These are phyloP conservation scores for Ambrosiella xylebori DNA, from an alignment of 2,329 filamentous ascomycete species.

Conservation along the genomic window DNA sequence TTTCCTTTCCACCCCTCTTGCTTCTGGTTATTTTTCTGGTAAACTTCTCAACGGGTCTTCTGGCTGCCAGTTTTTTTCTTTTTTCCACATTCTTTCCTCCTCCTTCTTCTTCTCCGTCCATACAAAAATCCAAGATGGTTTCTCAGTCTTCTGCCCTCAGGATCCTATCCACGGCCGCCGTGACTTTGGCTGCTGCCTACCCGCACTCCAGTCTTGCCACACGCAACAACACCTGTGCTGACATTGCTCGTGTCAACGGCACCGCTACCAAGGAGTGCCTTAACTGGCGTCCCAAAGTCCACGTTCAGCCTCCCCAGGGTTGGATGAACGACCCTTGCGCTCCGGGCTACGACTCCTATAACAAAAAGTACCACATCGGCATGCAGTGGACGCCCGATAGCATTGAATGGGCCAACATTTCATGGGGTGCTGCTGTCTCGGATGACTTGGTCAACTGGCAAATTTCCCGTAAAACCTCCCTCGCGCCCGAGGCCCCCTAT, in stretches of 20 bases:
- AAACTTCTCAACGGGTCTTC: neutral
- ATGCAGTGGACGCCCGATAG: constrained; percentile 20
- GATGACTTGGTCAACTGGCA: constrained; percentile 23
- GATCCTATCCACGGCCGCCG: constrained; percentile 4
- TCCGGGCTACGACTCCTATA: constrained; percentile 28
- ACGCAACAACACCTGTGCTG: constrained; percentile 2
- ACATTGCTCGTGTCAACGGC: constrained; percentile 8
- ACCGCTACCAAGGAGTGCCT: constrained; percentile 10
- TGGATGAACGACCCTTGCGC: constrained; percentile 28
- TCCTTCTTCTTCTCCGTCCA: neutral
- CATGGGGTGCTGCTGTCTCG: constrained; percentile 22
- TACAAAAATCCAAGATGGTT: constrained; percentile 4
- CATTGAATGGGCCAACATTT: constrained; percentile 17
- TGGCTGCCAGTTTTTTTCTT: neutral
- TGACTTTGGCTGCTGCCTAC: constrained; percentile 1
- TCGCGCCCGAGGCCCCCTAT: constrained; percentile 19
- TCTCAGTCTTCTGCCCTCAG: constrained; percentile 4
- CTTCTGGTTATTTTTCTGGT: neutral
- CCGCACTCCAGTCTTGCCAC: neutral
- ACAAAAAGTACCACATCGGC: constrained; percentile 27
- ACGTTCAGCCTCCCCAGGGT: constrained; percentile 24
- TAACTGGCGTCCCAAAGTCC: constrained; percentile 20
- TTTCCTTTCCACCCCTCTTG: constrained; percentile 1
- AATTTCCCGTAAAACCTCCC: constrained; percentile 13
- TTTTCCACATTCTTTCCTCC: neutral